Conservation (phyloP, 2,329 filamentous ascomycete species). For the Chaetomiaceae sp. region DNA sequence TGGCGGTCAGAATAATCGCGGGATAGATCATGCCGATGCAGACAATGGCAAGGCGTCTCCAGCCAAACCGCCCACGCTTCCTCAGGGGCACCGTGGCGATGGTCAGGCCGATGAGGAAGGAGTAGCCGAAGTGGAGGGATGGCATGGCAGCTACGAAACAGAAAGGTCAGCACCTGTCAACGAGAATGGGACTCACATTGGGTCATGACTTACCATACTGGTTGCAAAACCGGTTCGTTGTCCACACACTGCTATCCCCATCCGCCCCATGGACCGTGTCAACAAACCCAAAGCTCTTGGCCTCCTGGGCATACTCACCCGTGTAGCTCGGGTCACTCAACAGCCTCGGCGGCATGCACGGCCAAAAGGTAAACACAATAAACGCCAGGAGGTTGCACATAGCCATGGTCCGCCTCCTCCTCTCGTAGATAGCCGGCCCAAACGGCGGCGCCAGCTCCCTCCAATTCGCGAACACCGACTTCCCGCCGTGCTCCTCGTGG, state of each 20-base stretch:
- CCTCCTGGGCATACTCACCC: constrained; percentile 52
- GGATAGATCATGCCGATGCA: constrained; percentile 59
- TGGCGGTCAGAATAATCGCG: constrained; percentile 59
- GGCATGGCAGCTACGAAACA: constrained; percentile 61
- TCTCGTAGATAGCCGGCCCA: constrained; percentile 49
- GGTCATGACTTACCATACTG: constrained; percentile 66
- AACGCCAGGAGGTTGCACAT: constrained; percentile 60
- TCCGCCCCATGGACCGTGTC: constrained; percentile 54
- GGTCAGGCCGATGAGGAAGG: constrained; percentile 66
- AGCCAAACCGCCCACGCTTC: constrained; percentile 47
- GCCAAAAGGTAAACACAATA: constrained; percentile 57
- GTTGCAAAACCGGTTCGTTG: constrained; percentile 68
- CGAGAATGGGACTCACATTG: neutral
- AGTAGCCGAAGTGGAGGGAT: constrained; percentile 71
- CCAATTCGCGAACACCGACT: constrained; percentile 35
- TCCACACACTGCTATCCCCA: constrained; percentile 66
- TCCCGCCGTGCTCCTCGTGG: constrained; percentile 17
- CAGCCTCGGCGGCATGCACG: constrained; percentile 60
- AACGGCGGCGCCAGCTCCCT: constrained; percentile 38
- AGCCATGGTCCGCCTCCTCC: constrained; percentile 55
- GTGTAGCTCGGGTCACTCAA: constrained; percentile 52
- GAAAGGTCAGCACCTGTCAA: neutral
- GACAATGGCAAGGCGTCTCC: constrained; percentile 44
- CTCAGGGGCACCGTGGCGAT: constrained; percentile 61
- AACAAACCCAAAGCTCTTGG: constrained; percentile 57